A percentile compares a stretch with the other conserved stretches of the same genome.
These are phyloP conservation scores for Stephanodiscus minutulus DNA, from an alignment of 108 stramenopile species.

Conservation along the genomic window DNA sequence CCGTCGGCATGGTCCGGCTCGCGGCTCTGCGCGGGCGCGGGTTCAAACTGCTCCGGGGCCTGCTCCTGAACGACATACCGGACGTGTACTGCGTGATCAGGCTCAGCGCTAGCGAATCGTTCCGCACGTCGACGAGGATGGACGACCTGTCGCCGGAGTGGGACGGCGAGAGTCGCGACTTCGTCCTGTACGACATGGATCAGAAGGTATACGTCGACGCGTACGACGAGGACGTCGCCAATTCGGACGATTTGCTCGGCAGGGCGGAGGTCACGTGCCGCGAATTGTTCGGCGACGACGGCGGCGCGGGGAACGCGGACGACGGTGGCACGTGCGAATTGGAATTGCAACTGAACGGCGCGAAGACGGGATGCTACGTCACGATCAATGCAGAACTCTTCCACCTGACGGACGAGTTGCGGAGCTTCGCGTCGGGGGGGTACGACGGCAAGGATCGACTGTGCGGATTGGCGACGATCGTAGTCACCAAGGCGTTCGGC, in stretches of 20 bases:
- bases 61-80: constrained; percentile 63
- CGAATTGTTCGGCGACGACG: constrained; percentile 36
- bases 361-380: constrained; percentile 51
- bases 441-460: constrained; percentile 22
- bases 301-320: too few relatives aligned
- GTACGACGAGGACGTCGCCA: constrained; percentile 60
- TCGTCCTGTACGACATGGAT: constrained; percentile 57
- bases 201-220: constrained; percentile 58
- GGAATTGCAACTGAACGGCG: constrained; percentile 40
- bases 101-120: constrained; percentile 41
- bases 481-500: constrained; percentile 56
- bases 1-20: constrained; percentile 59
- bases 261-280: constrained; percentile 42
- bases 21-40: constrained; percentile 48
- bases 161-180: constrained; percentile 57
- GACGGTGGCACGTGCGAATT: constrained; percentile 27
- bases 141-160: constrained; percentile 59
- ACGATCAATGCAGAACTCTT: constrained; percentile 53
- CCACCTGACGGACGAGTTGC: constrained; percentile 17
- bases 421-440: constrained; percentile 20
- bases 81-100: constrained; percentile 61
- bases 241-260: constrained; percentile 67
- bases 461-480: constrained; percentile 58
- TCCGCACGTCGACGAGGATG: constrained; percentile 45
- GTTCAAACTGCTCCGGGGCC: constrained; percentile 51